Evolutionary conservation across 345 rosid genomes (phyloP), one percentile per base, ranked within the genome.

Genomic region (Dimocarpus longan): DNA sequence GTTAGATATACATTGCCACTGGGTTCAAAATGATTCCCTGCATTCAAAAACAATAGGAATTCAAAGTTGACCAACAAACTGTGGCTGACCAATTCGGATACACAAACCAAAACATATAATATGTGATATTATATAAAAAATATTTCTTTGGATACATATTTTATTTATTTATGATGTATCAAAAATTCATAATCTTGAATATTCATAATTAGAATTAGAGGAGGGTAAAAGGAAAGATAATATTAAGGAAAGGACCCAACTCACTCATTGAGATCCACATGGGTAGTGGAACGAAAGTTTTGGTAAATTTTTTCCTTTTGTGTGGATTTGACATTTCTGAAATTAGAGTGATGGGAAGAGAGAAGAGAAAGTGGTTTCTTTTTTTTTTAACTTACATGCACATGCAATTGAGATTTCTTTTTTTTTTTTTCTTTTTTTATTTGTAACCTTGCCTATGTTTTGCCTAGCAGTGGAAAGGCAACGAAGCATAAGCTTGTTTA

Each of bases 391-490:
- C 12, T 60, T 19, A 60, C 65, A 6, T 60, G 65, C 65, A 60
- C 75, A 71, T 71, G 74, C 57, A 15, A 10, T 44, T 13, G 28
- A 21, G 65, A 52, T 7, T 26, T 26, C 10, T 48, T 54, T 37
- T 44, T 26, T 5, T 24, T 44, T 66, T 15, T 48, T 12, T 8
- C 73, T 13, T n/a, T 26, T 50, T 42, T 78, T 63, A 57, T 76
- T 46, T 11, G 44, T 40, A 22, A 59, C 37, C 37, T 60, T 60
- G 73, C 64, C 76, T 71, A 70, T 63, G 2, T 50, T 78, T 78
- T 82, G 91, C 86, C 85, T 76, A 82, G 78, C 84, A 78, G 86
- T 88, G 65, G 85, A 81, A 86, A 81, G 87, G 88, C 92, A 89
- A 69, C 68, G 85, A 82, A 73, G 79, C 76, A 80, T 79, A 56